Percentiles rank a stretch among this genome's conserved stretches.
Evolutionary conservation across 768 basidiomycete genomes (phyloP).

Genomic region (Termitomyces sp.): DNA sequence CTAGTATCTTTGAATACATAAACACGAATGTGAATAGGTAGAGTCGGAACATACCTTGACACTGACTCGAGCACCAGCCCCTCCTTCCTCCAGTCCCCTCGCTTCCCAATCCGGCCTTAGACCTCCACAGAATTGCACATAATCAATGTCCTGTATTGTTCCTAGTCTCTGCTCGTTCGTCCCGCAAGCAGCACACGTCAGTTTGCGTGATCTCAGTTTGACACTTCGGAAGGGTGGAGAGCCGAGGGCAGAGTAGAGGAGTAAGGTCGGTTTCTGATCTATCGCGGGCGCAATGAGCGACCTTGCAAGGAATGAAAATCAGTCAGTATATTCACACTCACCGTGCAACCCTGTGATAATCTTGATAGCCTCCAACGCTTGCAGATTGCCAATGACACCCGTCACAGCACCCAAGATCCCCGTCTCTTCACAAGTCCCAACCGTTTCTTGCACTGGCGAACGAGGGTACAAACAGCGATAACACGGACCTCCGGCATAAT

Average conservation of each 20-base stretch:
- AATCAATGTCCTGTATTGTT: conserved; percentile 58
- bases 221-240: conserved; percentile 68
- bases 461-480: conserved; percentile 92
- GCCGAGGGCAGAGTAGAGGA: conserved; percentile 65
- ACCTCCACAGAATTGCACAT: conserved; percentile 85
- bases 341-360: conserved; percentile 13
- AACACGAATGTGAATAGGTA: background rate
- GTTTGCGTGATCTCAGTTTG: conserved; percentile 69
- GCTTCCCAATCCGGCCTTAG: conserved; percentile 59
- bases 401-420: conserved; percentile 88
- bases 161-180: conserved; percentile 34
- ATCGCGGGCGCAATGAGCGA: conserved; percentile 70
- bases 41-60: conserved; percentile 31
- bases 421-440: conserved; percentile 81
- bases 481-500: conserved; percentile 75
- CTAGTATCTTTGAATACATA: conserved; percentile 6
- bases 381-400: conserved; percentile 84
- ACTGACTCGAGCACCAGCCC: conserved; percentile 35
- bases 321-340: conserved; percentile 36
- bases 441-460: conserved; percentile 57
- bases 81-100: conserved; percentile 41
- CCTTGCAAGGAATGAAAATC: background rate
- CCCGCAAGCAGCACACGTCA: conserved; percentile 76
- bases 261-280: conserved; percentile 26
- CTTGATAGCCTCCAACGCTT: conserved; percentile 89